These are phyloP conservation scores for Fusarium sambucinum DNA, from an alignment of 2,329 filamentous ascomycete species.

Conservation along the genomic window DNA sequence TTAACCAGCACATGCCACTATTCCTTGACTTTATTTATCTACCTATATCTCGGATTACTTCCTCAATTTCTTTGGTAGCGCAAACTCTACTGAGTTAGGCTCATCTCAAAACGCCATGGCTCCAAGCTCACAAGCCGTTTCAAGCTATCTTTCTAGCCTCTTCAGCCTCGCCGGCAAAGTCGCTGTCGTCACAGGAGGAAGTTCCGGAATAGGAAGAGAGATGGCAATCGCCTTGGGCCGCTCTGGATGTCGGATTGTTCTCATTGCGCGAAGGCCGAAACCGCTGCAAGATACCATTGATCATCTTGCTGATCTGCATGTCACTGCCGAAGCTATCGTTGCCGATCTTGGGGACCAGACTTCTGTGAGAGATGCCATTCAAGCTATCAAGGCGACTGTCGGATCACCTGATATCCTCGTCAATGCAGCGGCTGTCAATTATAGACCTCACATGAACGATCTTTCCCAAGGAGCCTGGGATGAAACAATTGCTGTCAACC, in stretches of 20 bases:
- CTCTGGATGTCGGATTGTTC: constrained; percentile 49
- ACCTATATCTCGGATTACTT: neutral
- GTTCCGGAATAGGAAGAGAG: constrained; percentile 52
- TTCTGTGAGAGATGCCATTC: constrained; percentile 30
- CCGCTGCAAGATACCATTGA: constrained; percentile 45
- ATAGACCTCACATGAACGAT: constrained; percentile 48
- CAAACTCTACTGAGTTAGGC: neutral
- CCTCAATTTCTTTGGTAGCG: neutral
- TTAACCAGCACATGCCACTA: constrained; percentile 5
- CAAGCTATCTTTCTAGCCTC: constrained; percentile 47
- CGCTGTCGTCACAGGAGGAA: constrained; percentile 52
- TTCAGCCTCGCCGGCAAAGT: constrained; percentile 50
- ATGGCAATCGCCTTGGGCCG: constrained; percentile 50
- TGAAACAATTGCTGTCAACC: constrained; percentile 50
- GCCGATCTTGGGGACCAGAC: constrained; percentile 36
- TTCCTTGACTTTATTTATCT: neutral
- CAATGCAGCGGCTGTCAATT: constrained; percentile 51
- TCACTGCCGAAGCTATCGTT: constrained; percentile 40
- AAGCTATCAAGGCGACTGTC: constrained; percentile 38
- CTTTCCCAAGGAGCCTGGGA: constrained; percentile 50
- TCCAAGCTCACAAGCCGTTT: constrained; percentile 15
- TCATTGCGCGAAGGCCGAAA: constrained; percentile 47
- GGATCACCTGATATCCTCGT: constrained; percentile 51
- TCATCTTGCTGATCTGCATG: constrained; percentile 43
- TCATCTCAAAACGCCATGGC: constrained; percentile 25